Percentiles rank a stretch among this genome's conserved stretches.
phyloP scores from a whole-genome alignment of 768 basidiomycete species.

The Tricholoma hemisulphureum region DNA sequence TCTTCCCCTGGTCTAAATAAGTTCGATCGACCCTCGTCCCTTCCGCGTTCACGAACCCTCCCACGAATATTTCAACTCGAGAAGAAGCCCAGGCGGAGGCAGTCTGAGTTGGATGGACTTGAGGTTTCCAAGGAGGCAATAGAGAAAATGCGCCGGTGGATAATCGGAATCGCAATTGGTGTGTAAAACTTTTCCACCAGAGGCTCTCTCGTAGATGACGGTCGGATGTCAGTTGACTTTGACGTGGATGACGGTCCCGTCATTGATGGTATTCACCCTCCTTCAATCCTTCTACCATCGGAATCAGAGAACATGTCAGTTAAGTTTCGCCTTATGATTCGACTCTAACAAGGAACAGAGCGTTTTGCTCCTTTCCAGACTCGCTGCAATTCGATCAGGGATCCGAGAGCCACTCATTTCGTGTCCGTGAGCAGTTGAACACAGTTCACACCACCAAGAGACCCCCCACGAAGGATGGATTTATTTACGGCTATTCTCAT shows the following conservation, averaged over 20 bases:
- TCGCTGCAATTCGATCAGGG: conserved; percentile 84
- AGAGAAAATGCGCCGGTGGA: conserved; percentile 60
- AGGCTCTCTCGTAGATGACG: conserved; percentile 4
- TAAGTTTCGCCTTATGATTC: not conserved
- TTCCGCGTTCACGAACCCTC: conserved; percentile 48
- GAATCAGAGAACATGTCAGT: conserved; percentile 85
- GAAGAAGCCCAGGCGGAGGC: conserved; percentile 27
- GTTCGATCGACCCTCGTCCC: conserved; percentile 13
- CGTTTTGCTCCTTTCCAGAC: conserved; percentile 92
- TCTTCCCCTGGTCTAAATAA: conserved; percentile 22
- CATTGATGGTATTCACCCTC: conserved; percentile 67
- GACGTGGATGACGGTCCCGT: conserved; percentile 87
- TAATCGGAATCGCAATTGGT: conserved; percentile 66
- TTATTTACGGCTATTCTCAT: conserved; percentile 74
- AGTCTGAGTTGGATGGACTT: conserved; percentile 40
- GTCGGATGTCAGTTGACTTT: conserved; percentile 63
- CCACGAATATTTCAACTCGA: conserved; percentile 38
- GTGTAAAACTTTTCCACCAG: conserved; percentile 19
- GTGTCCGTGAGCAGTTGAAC: conserved; percentile 57
- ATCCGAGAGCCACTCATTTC: conserved; percentile 81
- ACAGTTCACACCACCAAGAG: conserved; percentile 27
- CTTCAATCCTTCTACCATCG: conserved; percentile 56
- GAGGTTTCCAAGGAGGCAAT: conserved; percentile 48
- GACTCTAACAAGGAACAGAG: conserved; percentile 44
- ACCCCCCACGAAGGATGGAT: conserved; percentile 54